Base-by-base conservation (phyloP, 2,329 filamentous ascomycete genomes). In the Trichophyton simii region DNA sequence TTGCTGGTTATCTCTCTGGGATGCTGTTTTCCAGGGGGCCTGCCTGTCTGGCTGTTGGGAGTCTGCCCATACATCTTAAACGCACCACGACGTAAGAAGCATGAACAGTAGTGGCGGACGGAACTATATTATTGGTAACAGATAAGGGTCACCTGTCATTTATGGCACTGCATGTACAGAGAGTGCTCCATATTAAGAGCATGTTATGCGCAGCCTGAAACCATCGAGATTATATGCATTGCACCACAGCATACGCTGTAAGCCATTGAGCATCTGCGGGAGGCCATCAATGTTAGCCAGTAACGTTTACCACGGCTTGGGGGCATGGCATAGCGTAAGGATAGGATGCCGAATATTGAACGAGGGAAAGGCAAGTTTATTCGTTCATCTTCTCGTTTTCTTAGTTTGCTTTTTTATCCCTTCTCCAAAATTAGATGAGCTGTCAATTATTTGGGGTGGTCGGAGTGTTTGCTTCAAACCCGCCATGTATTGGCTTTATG, bases 121-220 rank as follows among this genome's bases (percentile, higher is more conserved):
- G 22, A 5, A 25, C 46, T 50, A 28, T 25, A 28, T 50, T 11
- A 50, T 50, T 50, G 46, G 46, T 28, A 50, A 50, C 8, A 50
- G 46, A 50, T 50, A 55, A 55, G 25, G 50, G 50, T 55, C 50
- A 55, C 50, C 50, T 55, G 50, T 55, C 50, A 55, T 18, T 55
- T 34, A 55, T 55, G 31, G 25, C 50, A 55, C 50, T 55, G 50
- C 50, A 55, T 34, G 28, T 55, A 44, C 41, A 18, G 41, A 18
- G 41, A 44, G 41, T 44, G 41, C 41, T 44, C 41, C 41, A 18
- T 44, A 36, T 55, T 20, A 50, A 22, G 46, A 15, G 46, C 46
- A 8, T 50, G 13, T 55, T 55, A 55, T 55, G 50, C 50, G 50
- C 50, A 34, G 20, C 46, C 46, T 50, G 20, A 25, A 48, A 48